phyloP scores from a whole-genome alignment of 805 yeast genomes.

The Maudiozyma saulgeensis region DNA sequence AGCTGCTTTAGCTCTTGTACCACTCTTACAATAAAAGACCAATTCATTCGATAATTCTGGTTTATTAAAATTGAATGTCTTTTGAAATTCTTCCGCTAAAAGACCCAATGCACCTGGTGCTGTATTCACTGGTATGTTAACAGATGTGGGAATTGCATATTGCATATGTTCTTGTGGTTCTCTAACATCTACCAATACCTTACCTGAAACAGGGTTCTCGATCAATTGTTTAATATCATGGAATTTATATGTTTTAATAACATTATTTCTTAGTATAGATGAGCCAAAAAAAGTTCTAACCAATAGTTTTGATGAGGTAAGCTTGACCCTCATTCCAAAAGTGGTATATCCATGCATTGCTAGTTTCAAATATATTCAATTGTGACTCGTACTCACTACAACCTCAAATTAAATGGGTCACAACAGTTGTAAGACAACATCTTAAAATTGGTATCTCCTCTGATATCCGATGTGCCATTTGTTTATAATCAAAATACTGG shows the following conservation, averaged over 20 bases:
- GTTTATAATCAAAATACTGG: too few relatives aligned
- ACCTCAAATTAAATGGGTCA: too few relatives aligned
- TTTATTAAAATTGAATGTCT: constrained; percentile 71
- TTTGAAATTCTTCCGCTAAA: constrained; percentile 67
- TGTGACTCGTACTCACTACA: too few relatives aligned
- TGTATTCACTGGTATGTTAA: constrained; percentile 82
- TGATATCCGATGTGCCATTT: neutral
- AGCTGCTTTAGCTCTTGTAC: constrained; percentile 83
- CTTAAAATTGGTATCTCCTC: neutral
- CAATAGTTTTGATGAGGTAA: neutral
- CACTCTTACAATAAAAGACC: constrained; percentile 86
- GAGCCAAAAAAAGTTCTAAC: neutral
- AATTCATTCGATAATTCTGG: constrained; percentile 62
- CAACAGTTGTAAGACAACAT: too few relatives aligned
- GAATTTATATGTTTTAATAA: constrained; percentile 43
- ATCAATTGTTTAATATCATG: constrained; percentile 41
- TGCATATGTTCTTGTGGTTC: constrained; percentile 71
- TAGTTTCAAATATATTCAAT: too few relatives aligned
- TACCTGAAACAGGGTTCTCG: constrained; percentile 36
- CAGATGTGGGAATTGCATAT: constrained; percentile 76
- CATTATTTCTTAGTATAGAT: neutral
- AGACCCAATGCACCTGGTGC: constrained; percentile 89
- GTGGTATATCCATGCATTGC: too few relatives aligned
- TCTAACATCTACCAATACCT: constrained; percentile 76
- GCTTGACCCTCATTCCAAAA: too few relatives aligned